Conservation (phyloP, 129 eudicot species). For the Tagetes erecta region DNA sequence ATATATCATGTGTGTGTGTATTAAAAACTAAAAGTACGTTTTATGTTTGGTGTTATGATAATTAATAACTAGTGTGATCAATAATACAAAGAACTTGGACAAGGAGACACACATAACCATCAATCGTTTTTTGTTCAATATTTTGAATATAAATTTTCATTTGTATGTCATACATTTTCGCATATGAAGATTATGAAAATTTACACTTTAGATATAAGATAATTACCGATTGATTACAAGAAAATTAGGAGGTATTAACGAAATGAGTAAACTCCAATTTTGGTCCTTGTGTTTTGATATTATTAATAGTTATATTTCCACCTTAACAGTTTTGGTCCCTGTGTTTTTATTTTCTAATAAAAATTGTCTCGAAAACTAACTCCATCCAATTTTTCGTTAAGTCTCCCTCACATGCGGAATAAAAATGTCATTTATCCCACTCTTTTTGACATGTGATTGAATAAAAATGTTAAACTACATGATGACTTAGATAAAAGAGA, state of each 20-base stretch:
- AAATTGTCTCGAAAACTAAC: no score
- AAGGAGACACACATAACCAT: neutral
- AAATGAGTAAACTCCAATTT: no score
- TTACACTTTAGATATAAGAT: neutral
- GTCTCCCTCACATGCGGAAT: no score
- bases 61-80: neutral
- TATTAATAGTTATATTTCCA: no score
- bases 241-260: neutral
- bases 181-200: neutral
- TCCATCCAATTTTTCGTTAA: no score
- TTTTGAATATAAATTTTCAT: neutral
- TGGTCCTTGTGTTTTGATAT: no score
- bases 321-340: no score
- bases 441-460: no score
- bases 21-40: neutral
- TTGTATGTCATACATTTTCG: neutral
- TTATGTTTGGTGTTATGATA: constrained; percentile 5
- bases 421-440: no score
- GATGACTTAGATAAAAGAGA: no score
- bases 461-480: no score
- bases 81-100: constrained; percentile 15
- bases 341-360: no score
- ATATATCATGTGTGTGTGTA: neutral
- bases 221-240: neutral
- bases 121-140: neutral